Conservation (phyloP, 257 asterid genomes). For the Prunella vulgaris region DNA sequence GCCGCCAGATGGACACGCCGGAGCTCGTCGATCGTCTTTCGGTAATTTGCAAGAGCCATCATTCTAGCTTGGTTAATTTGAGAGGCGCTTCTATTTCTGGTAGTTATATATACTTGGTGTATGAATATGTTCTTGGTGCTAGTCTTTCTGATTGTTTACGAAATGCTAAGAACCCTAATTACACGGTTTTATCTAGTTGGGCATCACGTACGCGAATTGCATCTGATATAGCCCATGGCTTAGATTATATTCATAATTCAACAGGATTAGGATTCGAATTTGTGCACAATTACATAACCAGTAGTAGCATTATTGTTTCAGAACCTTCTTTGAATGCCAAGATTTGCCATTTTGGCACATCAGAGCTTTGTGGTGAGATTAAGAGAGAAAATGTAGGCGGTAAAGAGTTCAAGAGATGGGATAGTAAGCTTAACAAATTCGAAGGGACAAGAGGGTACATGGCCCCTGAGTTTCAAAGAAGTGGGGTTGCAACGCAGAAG, state of each 20-base stretch:
- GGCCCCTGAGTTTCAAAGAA: slow-evolving; percentile 80
- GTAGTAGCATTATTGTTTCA: slow-evolving; percentile 53
- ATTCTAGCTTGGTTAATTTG: slow-evolving; percentile 69
- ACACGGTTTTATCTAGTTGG: slow-evolving; percentile 72
- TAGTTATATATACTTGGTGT: slow-evolving; percentile 56
- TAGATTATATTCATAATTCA: slow-evolving; percentile 83
- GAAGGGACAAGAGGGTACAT: slow-evolving; percentile 91
- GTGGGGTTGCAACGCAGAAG: slow-evolving; percentile 61
- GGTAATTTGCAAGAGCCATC: slow-evolving; percentile 65
- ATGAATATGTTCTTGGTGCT: slow-evolving; percentile 63
- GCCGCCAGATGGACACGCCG: slow-evolving; percentile 50
- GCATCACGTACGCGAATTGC: slow-evolving; percentile 59
- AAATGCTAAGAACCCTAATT: slow-evolving; percentile 54
- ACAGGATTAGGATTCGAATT: slow-evolving; percentile 71
- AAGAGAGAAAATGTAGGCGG: slow-evolving; percentile 4
- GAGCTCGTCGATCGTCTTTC: slow-evolving; percentile 57
- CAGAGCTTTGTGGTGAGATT: slow-evolving; percentile 94
- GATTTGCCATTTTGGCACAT: slow-evolving; percentile 85
- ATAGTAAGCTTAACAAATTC: slow-evolving; percentile 46
- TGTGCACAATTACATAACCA: slow-evolving; percentile 79
- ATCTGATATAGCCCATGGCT: slow-evolving; percentile 74
- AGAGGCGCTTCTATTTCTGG: slow-evolving; percentile 75
- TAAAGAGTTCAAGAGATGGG: slow-evolving; percentile 28
- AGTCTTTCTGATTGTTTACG: slow-evolving; percentile 61
- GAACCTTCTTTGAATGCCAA: slow-evolving; percentile 52